Conservation (phyloP, 257 asterid genomes). For the Jasminum sambac region DNA sequence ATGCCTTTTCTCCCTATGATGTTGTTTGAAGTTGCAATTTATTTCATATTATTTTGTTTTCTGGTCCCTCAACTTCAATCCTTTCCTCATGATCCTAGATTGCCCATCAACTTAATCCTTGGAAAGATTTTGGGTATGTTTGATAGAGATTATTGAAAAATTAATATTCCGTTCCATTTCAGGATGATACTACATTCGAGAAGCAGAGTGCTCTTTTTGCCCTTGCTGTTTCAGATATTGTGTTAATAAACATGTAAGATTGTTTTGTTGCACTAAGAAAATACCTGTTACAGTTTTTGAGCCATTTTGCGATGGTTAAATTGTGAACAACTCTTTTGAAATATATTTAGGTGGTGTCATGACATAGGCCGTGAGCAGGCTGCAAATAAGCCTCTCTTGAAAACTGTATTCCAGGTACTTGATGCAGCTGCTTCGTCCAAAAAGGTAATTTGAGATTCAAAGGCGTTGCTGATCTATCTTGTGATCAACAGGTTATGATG, state of each 20-base stretch:
- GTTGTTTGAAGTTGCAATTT: slow-evolving; percentile 4
- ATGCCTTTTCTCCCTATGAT: neutral
- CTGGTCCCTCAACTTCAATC: slow-evolving; percentile 9
- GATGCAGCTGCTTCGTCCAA: slow-evolving; percentile 4
- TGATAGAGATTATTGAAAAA: neutral
- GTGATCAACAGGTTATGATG: slow-evolving; percentile 85
- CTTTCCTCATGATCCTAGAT: slow-evolving; percentile 13
- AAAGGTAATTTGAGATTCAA: slow-evolving; percentile 1
- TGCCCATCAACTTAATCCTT: slow-evolving; percentile 23
- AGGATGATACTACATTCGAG: slow-evolving; percentile 98
- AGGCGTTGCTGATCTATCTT: slow-evolving; percentile 27
- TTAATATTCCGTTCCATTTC: slow-evolving; percentile 27
- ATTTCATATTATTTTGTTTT: slow-evolving; percentile 1
- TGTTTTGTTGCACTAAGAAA: slow-evolving; percentile 19
- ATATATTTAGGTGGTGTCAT: slow-evolving; percentile 87
- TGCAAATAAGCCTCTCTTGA: slow-evolving; percentile 91
- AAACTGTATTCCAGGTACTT: slow-evolving; percentile 92
- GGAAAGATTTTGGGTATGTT: neutral
- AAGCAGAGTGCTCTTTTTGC: slow-evolving; percentile 98
- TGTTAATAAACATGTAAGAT: slow-evolving; percentile 94
- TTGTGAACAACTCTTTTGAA: slow-evolving; percentile 1
- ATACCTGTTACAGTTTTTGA: slow-evolving; percentile 5
- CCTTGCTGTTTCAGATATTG: slow-evolving; percentile 97
- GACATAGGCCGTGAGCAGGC: slow-evolving; percentile 99
- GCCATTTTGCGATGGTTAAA: neutral